Base-by-base conservation (phyloP, 306 rosid species). In the Citrullus mucosospermus region DNA sequence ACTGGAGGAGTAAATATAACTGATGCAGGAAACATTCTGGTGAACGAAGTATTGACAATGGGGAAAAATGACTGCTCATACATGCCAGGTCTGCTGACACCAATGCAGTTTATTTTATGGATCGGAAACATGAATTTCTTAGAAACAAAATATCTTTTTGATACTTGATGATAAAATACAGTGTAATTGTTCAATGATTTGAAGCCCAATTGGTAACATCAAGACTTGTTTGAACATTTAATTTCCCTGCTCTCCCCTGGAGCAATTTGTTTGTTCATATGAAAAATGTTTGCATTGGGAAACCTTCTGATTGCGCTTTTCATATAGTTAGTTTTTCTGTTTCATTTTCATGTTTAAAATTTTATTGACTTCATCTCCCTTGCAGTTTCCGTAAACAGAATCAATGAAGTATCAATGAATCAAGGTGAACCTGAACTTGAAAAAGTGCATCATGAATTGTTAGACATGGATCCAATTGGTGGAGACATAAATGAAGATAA, bases 21-120 rank as follows among this genome's bases (percentile, higher is more conserved):
- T 78, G 43, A 60, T 66, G 78, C 69, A 11, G 63, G 44, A 79
- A 78, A 84, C 80, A n/a, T 57, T 18, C 79, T 56, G 78, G 70
- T 83, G 32, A 20, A 20, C 54, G 77, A 73, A 60, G 32, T 59
- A n/a, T 46, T 78, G 82, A 78, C 75, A 72, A 82, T 73, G 17
- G 82, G 71, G 80, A 84, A 82, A 58, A 81, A 79, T 46, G 68
- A 79, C 30, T 58, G 56, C 78, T 74, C 84, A 43, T 41, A 80
- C 77, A 63, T 83, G 51, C 71, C 84, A 78, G 90, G 93, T 91
- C 65, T 71, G 75, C 82, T 63, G 70, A 46, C 30, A 67, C 53
- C 51, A 67, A 67, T 80, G 25, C 76, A 48, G 83, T 69, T 78
- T 9, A 39, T 77, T 76, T 9, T 82, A 8, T 77, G 18, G 41